A percentile compares a stretch with the other conserved stretches of the same genome.
These are phyloP conservation scores for Daldinia decipiens DNA, from an alignment of 495 filamentous ascomycete genomes.

Conservation along the genomic window DNA sequence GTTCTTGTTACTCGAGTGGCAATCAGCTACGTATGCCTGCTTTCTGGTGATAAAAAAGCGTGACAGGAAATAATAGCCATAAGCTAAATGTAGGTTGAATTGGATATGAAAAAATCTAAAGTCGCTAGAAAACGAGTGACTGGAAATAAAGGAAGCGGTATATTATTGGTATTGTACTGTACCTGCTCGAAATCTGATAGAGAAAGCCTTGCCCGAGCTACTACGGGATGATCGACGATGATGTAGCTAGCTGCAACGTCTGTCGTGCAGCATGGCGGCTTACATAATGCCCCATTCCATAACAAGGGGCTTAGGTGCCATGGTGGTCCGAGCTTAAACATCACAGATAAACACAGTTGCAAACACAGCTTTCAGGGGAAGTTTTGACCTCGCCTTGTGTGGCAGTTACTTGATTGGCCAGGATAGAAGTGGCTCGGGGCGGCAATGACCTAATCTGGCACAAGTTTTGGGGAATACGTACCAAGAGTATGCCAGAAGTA, in stretches of 20 bases:
- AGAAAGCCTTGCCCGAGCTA: not conserved
- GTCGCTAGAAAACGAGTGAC: too few species aligned
- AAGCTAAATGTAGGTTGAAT: not conserved
- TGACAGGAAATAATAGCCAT: too few species aligned
- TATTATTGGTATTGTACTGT: not conserved
- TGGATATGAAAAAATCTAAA: not conserved
- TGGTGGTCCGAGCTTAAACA: not conserved
- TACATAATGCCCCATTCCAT: not conserved
- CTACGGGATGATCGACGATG: not conserved
- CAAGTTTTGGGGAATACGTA: conserved; percentile 1
- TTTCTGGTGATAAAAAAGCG: too few species aligned
- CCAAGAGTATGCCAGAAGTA: not conserved
- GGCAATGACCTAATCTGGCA: conserved; percentile 37
- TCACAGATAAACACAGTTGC: conserved; percentile 13
- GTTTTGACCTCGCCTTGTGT: conserved; percentile 27
- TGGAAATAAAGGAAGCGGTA: too few species aligned
- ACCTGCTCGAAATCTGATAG: not conserved
- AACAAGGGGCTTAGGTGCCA: not conserved
- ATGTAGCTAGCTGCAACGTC: not conserved
- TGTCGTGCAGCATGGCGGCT: too few species aligned
- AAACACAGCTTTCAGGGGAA: conserved; percentile 34
- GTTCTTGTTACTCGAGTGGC: too few species aligned
- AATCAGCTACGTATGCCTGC: too few species aligned
- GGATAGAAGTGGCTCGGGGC: conserved; percentile 22
- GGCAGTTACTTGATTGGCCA: conserved; percentile 30